Evolutionary conservation across 768 basidiomycete genomes (phyloP).

Genomic region (Gyrodon lividus): DNA sequence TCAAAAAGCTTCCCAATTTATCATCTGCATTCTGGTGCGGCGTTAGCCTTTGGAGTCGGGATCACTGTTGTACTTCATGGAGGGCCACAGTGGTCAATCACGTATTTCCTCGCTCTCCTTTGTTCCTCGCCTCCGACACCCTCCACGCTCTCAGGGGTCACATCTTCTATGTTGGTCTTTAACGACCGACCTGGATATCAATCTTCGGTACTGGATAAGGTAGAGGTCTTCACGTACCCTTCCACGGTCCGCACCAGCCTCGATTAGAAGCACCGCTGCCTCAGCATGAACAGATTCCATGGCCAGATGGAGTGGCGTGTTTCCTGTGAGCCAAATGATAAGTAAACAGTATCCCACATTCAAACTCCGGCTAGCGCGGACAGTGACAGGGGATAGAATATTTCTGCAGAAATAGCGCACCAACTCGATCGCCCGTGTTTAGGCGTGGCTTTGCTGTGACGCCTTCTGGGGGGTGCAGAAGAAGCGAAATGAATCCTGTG

Average conservation of each 20-base stretch:
- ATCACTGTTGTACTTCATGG: conserved; percentile 11
- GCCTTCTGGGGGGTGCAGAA: conserved; percentile 81
- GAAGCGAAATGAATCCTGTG: conserved; percentile 79
- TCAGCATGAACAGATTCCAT: conserved; percentile 96
- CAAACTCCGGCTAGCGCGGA: not conserved
- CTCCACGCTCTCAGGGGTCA: conserved; percentile 83
- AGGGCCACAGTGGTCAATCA: conserved; percentile 67
- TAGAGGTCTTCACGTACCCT: conserved; percentile 53
- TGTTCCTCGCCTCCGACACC: conserved; percentile 92
- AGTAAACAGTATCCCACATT: not conserved
- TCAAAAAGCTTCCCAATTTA: not conserved
- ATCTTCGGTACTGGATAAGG: not conserved
- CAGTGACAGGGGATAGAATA: too few relatives aligned
- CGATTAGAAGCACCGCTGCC: conserved; percentile 86
- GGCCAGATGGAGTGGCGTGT: conserved; percentile 94
- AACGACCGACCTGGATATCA: conserved; percentile 2
- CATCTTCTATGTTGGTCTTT: conserved; percentile 80
- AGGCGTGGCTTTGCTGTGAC: conserved; percentile 68
- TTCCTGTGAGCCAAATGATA: conserved; percentile 51
- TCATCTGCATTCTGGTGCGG: not conserved
- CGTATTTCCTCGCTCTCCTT: conserved; percentile 72
- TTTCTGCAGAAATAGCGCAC: conserved; percentile 36
- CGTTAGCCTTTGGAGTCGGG: not conserved
- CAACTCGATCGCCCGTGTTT: conserved; percentile 81
- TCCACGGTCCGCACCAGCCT: conserved; percentile 91